phyloP scores from a whole-genome alignment of 2,329 filamentous ascomycete genomes.

The Mycocentrospora acerina region DNA sequence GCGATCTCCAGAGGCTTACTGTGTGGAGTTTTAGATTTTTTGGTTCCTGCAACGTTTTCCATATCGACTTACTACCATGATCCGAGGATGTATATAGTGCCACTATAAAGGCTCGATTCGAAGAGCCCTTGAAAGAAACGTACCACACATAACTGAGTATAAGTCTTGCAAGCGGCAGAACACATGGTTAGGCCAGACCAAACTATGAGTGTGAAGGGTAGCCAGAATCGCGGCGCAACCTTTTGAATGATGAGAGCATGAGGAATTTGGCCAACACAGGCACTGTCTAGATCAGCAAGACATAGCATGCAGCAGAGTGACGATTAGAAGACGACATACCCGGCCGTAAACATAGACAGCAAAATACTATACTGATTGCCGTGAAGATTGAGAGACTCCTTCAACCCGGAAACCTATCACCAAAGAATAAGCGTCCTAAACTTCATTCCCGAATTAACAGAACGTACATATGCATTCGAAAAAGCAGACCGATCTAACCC shows the following conservation, averaged over 20 bases:
- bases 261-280: constrained; percentile 32
- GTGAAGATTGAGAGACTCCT: constrained; percentile 23
- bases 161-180: constrained; percentile 29
- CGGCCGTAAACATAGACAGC: constrained; percentile 31
- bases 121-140: constrained; percentile 32
- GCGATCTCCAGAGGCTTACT: constrained; percentile 31
- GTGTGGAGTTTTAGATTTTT: not conserved
- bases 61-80: constrained; percentile 24
- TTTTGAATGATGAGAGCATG: constrained; percentile 33
- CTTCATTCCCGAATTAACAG: no score
- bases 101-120: constrained; percentile 30
- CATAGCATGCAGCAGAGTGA: not conserved
- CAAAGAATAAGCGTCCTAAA: not conserved
- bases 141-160: constrained; percentile 27
- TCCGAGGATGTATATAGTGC: constrained; percentile 33
- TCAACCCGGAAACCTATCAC: constrained; percentile 24
- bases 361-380: constrained; percentile 35
- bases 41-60: not conserved
- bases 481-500: constrained; percentile 26
- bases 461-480: constrained; percentile 30
- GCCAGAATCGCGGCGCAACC: constrained; percentile 29
- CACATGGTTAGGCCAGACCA: constrained; percentile 35
- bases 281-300: constrained; percentile 8
- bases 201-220: constrained; percentile 28
- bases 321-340: constrained; percentile 8